These are phyloP conservation scores for Nematocida sp. DNA, from an alignment of 371 early-diverging fungal genomes.

Conservation along the genomic window DNA sequence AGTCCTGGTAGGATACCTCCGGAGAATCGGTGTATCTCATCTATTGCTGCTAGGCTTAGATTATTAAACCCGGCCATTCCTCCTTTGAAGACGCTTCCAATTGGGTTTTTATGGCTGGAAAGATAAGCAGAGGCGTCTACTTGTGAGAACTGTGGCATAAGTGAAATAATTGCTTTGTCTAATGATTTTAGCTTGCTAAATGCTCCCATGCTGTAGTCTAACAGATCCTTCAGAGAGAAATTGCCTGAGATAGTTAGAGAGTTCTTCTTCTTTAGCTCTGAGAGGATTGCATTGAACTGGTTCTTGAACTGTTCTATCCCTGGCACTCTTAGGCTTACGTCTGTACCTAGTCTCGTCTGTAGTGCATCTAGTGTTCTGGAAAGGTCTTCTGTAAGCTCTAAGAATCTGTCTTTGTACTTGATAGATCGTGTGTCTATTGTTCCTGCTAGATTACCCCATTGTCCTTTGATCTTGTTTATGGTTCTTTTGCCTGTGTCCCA, in stretches of 20 bases:
- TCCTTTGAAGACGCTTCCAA: too few relatives aligned
- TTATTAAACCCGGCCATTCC: too few relatives aligned
- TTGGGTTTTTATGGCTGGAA: too few relatives aligned
- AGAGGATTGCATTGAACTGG: slow-evolving; percentile 20
- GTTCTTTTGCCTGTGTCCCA: not conserved
- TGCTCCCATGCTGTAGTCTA: slow-evolving; percentile 35
- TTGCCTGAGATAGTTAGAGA: slow-evolving; percentile 22
- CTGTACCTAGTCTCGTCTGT: not conserved
- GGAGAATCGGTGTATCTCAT: too few relatives aligned
- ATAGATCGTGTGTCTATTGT: not conserved
- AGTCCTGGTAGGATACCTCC: too few relatives aligned
- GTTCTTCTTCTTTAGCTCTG: slow-evolving; percentile 39
- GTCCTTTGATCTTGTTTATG: slow-evolving; percentile 1
- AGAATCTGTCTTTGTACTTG: slow-evolving; percentile 2
- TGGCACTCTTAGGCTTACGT: not conserved
- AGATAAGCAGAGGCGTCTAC: not conserved
- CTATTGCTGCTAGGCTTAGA: too few relatives aligned
- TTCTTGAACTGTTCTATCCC: slow-evolving; percentile 23
- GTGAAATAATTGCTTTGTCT: slow-evolving; percentile 4
- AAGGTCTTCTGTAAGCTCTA: slow-evolving; percentile 13
- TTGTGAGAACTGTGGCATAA: not conserved
- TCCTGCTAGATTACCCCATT: not conserved
- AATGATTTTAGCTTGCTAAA: slow-evolving; percentile 13
- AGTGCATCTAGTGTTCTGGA: slow-evolving; percentile 17
- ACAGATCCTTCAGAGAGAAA: not conserved